A percentile compares a stretch with the other conserved stretches of the same genome.
Conservation (phyloP, 2,329 filamentous ascomycete genomes). For the Drechslera avenae region DNA sequence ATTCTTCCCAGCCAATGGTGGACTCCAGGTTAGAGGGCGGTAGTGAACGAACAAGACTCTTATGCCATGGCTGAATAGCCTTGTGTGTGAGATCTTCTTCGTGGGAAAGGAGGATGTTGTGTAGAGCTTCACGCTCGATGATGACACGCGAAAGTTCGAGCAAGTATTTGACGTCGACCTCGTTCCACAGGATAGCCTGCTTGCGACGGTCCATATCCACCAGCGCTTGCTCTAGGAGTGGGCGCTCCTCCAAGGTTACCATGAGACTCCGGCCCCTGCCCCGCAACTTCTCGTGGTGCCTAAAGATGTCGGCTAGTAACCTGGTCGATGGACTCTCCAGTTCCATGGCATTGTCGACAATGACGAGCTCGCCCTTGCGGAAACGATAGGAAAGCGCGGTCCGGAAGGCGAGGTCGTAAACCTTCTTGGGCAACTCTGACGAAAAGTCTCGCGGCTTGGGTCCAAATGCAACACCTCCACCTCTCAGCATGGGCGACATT, state of each 20-base stretch:
- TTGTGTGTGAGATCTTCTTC: constrained; percentile 38
- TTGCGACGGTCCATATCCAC: constrained; percentile 70
- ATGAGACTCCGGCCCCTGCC: constrained; percentile 37
- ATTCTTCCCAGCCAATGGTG: constrained; percentile 36
- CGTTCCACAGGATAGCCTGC: constrained; percentile 69
- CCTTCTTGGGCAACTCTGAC: constrained; percentile 80
- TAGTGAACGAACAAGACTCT: constrained; percentile 21
- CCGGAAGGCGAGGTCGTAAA: constrained; percentile 95
- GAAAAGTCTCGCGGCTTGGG: constrained; percentile 90
- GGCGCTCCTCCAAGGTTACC: constrained; percentile 37
- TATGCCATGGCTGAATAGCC: constrained; percentile 28
- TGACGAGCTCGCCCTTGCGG: constrained; percentile 80
- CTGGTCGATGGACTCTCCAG: constrained; percentile 67
- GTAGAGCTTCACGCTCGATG: constrained; percentile 80
- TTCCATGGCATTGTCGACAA: constrained; percentile 79
- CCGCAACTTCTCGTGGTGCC: constrained; percentile 63
- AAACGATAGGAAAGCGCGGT: constrained; percentile 93
- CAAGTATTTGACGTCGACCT: constrained; percentile 95
- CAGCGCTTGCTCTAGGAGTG: constrained; percentile 69
- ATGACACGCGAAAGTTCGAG: constrained; percentile 84
- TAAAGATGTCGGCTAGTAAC: constrained; percentile 71
- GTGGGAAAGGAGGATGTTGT: constrained; percentile 65
- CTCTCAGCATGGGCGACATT: constrained; percentile 80
- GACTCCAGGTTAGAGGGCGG: constrained; percentile 30
- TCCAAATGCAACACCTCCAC: constrained; percentile 89